Percentiles rank a stretch among this genome's conserved stretches.
Evolutionary conservation across 179 eudicot species (phyloP).

Genomic region (Camellia oleifera): DNA sequence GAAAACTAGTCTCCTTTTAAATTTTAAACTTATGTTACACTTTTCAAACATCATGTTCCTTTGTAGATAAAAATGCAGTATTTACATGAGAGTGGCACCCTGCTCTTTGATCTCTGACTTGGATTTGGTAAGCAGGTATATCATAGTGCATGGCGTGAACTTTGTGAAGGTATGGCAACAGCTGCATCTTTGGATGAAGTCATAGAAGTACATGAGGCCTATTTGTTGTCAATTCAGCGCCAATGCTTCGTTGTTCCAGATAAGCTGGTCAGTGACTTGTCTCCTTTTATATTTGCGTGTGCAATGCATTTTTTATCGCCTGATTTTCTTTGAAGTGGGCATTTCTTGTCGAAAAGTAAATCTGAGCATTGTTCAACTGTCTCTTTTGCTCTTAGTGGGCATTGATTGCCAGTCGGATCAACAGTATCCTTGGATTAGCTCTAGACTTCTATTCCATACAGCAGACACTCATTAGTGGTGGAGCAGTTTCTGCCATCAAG

Average conservation of each 20-base stretch:
- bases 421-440: slow-evolving; percentile 86
- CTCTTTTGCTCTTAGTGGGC: slow-evolving; percentile 62
- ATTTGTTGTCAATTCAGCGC: slow-evolving; percentile 87
- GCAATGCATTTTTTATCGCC: background rate
- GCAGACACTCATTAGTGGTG: slow-evolving; percentile 75
- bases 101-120: slow-evolving; percentile 16
- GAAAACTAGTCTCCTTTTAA: background rate
- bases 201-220: slow-evolving; percentile 90
- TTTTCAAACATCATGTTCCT: background rate
- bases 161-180: slow-evolving; percentile 81
- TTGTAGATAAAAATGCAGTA: background rate
- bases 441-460: slow-evolving; percentile 78
- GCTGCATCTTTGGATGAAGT: slow-evolving; percentile 94
- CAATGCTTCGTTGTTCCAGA: slow-evolving; percentile 99
- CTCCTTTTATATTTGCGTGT: slow-evolving; percentile 9
- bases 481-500: slow-evolving; percentile 71
- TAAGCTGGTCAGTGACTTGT: slow-evolving; percentile 59
- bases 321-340: background rate
- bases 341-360: background rate
- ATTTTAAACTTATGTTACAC: background rate
- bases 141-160: slow-evolving; percentile 96
- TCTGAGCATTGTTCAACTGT: background rate
- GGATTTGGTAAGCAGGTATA: slow-evolving; percentile 54
- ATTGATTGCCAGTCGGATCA: slow-evolving; percentile 88
- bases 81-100: background rate